Evolutionary conservation across 2,329 filamentous ascomycete genomes (phyloP), one percentile per base, ranked within the genome.

Genomic region (Plenodomus tracheiphilus): DNA sequence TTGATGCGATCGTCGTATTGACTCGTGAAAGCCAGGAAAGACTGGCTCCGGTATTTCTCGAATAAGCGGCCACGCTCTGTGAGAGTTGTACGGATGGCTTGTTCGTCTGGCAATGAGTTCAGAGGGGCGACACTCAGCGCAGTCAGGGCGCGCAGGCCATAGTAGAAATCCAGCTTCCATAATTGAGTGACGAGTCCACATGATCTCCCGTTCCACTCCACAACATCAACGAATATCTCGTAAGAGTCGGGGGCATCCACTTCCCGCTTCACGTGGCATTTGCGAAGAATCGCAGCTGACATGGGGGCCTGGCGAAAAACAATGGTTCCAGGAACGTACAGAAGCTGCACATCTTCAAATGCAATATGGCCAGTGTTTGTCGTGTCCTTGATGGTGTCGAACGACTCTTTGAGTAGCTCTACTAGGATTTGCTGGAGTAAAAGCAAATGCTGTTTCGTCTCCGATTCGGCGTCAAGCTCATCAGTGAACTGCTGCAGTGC

Each of bases 21-120:
- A 19, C 53, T 39, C 4, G 44, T 51, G 51, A 80, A 80, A 2
- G 69, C 64, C 49, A 74, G 75, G 64, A 77, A 80, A 44, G 77
- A 72, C 36, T 74, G 76, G 2, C 78, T 77, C 21, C 70, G 71
- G 34, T 78, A 64, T 13, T 61, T 49, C 52, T 80, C 77, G 50
- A 79, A 75, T 15, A 67, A 61, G 17, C 66, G 68, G 9, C 78
- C 79, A 7, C 77, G 71, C 10, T 66, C 61, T 16, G 76, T 64
- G n/a, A 81, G 62, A 8, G 56, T 51, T n/a, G 62, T 45, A 8
- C 63, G 65, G n/a, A 80, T 51, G 2, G 60, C 53, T 0, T 69
- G 61, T 38, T 68, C 59, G 7, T 75, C 61, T 2, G 58, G 40
- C 52, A 78, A 74, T 44, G 64, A 74, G 1, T 67, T 53, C 2